Percentiles rank a stretch among this genome's conserved stretches.
Conservation (phyloP, 192 early-diverging fungal genomes). For the Coemansia sp. region DNA sequence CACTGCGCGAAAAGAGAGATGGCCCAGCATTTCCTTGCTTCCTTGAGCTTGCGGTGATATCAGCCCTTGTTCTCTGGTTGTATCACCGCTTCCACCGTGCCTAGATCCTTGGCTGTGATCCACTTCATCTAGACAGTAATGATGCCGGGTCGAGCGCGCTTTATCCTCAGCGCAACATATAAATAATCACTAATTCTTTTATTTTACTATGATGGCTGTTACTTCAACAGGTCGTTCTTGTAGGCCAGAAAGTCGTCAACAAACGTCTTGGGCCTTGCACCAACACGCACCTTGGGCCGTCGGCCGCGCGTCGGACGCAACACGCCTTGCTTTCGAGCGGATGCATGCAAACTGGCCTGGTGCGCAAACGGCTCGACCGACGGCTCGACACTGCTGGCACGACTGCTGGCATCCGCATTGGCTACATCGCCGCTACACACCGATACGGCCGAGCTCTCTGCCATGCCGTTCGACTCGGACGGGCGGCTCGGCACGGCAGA, state of each 20-base stretch:
- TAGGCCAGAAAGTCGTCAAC: conserved; percentile 41
- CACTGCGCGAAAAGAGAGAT: too few relatives aligned
- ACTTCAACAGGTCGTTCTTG: conserved; percentile 18
- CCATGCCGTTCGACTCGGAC: not conserved
- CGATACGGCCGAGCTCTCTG: not conserved
- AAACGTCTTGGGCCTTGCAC: conserved; percentile 12
- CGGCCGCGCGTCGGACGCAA: conserved; percentile 22
- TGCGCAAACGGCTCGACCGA: conserved; percentile 23
- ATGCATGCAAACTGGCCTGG: conserved; percentile 7
- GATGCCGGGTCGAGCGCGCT: too few relatives aligned
- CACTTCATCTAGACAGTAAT: too few relatives aligned
- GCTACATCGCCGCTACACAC: not conserved
- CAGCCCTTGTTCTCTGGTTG: too few relatives aligned
- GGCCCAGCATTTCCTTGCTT: too few relatives aligned
- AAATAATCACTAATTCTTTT: not conserved
- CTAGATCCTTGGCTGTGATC: too few relatives aligned
- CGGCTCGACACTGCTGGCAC: conserved; percentile 37
- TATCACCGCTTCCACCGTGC: too few relatives aligned
- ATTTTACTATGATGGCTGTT: conserved; percentile 2
- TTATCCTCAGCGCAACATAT: too few relatives aligned
- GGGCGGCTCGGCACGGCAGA: not conserved
- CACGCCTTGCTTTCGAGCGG: conserved; percentile 7
- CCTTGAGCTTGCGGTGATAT: too few relatives aligned
- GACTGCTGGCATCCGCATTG: conserved; percentile 20
- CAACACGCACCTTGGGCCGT: conserved; percentile 22